Conservation (phyloP, 176 grass and related monocot species). For the Pontederia paniculata region DNA sequence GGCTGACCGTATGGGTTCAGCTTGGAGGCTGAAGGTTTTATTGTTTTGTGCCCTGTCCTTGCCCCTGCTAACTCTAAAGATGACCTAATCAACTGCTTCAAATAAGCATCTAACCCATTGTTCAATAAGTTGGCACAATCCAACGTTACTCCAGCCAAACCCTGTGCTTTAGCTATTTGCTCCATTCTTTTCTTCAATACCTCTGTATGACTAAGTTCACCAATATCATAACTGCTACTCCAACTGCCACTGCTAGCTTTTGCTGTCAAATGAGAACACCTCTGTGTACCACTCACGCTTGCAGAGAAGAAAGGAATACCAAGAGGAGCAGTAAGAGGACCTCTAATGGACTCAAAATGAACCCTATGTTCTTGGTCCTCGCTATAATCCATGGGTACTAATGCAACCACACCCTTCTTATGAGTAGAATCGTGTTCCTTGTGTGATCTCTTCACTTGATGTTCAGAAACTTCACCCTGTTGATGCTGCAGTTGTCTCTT, state of each 20-base stretch:
- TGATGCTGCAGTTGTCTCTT: slow-evolving; percentile 30
- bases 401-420: slow-evolving; percentile 8
- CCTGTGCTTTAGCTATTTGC: slow-evolving; percentile 7
- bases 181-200: slow-evolving; percentile 9
- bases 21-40: background rate
- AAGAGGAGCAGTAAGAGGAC: slow-evolving; percentile 41
- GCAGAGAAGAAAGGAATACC: slow-evolving; percentile 55
- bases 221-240: slow-evolving; percentile 7
- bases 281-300: slow-evolving; percentile 42
- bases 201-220: slow-evolving; percentile 3
- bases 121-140: slow-evolving; percentile 19
- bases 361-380: slow-evolving; percentile 20
- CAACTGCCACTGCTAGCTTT: slow-evolving; percentile 18
- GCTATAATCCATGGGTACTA: background rate
- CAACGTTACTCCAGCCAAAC: slow-evolving; percentile 1
- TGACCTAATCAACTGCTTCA: slow-evolving; percentile 22
- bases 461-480: slow-evolving; percentile 30
- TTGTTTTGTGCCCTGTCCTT: background rate
- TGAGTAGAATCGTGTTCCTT: slow-evolving; percentile 5
- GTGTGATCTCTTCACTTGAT: slow-evolving; percentile 36
- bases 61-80: slow-evolving; percentile 2
- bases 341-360: slow-evolving; percentile 24
- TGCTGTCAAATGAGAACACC: slow-evolving; percentile 1
- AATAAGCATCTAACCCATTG: slow-evolving; percentile 13
- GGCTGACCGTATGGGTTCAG: background rate